Base-by-base conservation (phyloP, 2,329 filamentous ascomycete genomes). In the Cladobotryum protrusum region DNA sequence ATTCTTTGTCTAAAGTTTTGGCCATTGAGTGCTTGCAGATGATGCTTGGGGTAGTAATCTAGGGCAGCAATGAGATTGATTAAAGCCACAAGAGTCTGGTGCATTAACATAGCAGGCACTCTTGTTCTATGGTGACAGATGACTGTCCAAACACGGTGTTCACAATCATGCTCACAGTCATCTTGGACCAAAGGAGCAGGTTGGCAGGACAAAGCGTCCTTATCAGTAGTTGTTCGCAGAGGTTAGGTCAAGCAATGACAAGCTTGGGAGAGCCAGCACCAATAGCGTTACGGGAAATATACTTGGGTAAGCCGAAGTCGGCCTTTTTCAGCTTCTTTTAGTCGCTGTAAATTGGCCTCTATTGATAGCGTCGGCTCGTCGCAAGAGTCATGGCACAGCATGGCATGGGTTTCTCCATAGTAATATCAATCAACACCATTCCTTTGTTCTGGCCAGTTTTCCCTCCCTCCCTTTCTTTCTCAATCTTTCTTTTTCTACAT, bases 271-370 rank as follows among this genome's bases (percentile, higher is more conserved):
- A 18, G 32, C 15, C 14, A 44, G 43, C 52, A 33, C 54, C 54
- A 56, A 52, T 54, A 15, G 45, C 17, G 34, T 46, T 36, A 29
- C 32, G 36, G 29, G 47, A 49, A 49, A 43, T 49, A 24, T 37
- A 43, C 44, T 20, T 47, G 42, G 43, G 36, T 43, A 8, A 47
- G 55, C 56, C 56, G 55, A 58, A 54, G 55, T 57, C 56, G 56
- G 56, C 56, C 53, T 36, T 35, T 29, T 20, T 33, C 17, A 41
- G 48, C 43, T 47, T 44, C 20, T 35, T 24, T 48, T 44, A 42
- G 11, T 46, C 24, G 24, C 24, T 29, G 6, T 9, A 29, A 29
- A 29, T 45, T 52, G 44, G 39, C 17, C 29, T 45, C 15, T 24
- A 36, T 43, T 41, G 43, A 32, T 43, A 34, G 32, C 14, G 43